Percentiles rank a stretch among this genome's conserved stretches.
Evolutionary conservation across 108 stramenopile genomes (phyloP).

Genomic region (Craspedostauros australis): DNA sequence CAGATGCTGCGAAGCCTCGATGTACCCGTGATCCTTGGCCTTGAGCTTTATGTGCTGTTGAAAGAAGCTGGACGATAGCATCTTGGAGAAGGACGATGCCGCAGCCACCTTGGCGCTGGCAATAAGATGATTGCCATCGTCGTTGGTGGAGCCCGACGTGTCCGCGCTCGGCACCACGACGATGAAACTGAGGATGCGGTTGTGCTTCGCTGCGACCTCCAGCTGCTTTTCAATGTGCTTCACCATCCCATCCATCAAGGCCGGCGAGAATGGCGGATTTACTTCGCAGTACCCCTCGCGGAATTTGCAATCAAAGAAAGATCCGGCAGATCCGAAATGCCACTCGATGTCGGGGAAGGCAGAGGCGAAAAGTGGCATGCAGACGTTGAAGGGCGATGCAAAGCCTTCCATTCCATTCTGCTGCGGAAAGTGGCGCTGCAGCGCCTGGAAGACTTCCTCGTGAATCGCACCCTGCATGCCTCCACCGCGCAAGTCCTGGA

Average conservation of each 20-base stretch:
- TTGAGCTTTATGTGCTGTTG: slow-evolving; percentile 38
- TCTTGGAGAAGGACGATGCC: slow-evolving; percentile 1
- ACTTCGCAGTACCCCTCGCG: slow-evolving; percentile 48
- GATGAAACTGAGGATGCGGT: slow-evolving; percentile 36
- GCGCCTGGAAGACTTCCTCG: slow-evolving; percentile 44
- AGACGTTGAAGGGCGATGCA: slow-evolving; percentile 65
- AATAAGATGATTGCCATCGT: too few relatives aligned
- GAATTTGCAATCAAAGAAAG: slow-evolving; percentile 37
- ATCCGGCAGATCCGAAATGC: slow-evolving; percentile 68
- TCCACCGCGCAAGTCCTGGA: slow-evolving; percentile 59
- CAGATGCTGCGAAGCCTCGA: slow-evolving; percentile 71
- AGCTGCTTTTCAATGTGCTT: slow-evolving; percentile 31
- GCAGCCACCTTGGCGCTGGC: slow-evolving; percentile 2
- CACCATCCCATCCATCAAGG: slow-evolving; percentile 55
- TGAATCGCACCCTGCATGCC: slow-evolving; percentile 83
- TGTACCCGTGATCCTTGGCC: slow-evolving; percentile 61
- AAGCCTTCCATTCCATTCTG: slow-evolving; percentile 50
- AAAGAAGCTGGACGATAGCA: slow-evolving; percentile 6
- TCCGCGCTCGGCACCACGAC: slow-evolving; percentile 53
- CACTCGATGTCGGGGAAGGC: slow-evolving; percentile 73
- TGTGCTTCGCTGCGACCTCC: slow-evolving; percentile 11
- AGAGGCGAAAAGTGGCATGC: slow-evolving; percentile 34
- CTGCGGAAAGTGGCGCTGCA: slow-evolving; percentile 27
- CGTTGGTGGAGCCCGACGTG: too few relatives aligned
- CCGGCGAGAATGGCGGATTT: slow-evolving; percentile 77